These are phyloP conservation scores for Colletotrichum paranaense DNA, from an alignment of 2,329 filamentous ascomycete species.

Conservation along the genomic window DNA sequence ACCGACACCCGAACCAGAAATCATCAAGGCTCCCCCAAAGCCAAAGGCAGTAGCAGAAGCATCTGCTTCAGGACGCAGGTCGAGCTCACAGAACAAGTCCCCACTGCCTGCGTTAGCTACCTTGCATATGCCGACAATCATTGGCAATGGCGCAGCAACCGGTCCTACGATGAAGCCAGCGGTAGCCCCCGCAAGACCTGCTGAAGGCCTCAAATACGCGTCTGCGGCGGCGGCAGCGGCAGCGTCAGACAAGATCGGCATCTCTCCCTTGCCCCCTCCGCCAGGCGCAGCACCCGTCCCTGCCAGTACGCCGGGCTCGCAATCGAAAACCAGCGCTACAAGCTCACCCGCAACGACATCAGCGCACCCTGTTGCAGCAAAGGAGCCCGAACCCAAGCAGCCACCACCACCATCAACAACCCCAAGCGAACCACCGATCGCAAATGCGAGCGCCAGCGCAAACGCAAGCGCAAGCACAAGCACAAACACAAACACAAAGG, in stretches of 20 bases:
- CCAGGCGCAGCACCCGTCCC: conserved; percentile 66
- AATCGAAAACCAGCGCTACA: conserved; percentile 65
- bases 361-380: conserved; percentile 57
- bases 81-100: conserved; percentile 93
- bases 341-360: conserved; percentile 64
- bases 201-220: conserved; percentile 94
- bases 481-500: conserved; percentile 39
- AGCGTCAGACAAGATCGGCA: conserved; percentile 88
- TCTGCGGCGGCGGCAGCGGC: conserved; percentile 95
- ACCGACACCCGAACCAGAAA: conserved; percentile 67
- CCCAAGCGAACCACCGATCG: conserved; percentile 40
- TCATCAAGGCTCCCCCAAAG: conserved; percentile 51
- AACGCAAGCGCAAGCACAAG: conserved; percentile 41
- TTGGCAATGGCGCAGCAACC: conserved; percentile 66
- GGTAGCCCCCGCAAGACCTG: conserved; percentile 82
- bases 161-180: conserved; percentile 90
- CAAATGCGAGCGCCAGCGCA: conserved; percentile 38
- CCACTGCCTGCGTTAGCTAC: conserved; percentile 93
- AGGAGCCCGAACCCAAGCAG: conserved; percentile 49
- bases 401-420: conserved; percentile 42
- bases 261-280: conserved; percentile 92
- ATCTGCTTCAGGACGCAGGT: conserved; percentile 69
- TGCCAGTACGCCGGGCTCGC: conserved; percentile 57
- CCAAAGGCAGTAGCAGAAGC: conserved; percentile 57
- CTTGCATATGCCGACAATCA: conserved; percentile 78